Base-by-base conservation (phyloP, 345 rosid genomes). In the Eucalyptus marginata region DNA sequence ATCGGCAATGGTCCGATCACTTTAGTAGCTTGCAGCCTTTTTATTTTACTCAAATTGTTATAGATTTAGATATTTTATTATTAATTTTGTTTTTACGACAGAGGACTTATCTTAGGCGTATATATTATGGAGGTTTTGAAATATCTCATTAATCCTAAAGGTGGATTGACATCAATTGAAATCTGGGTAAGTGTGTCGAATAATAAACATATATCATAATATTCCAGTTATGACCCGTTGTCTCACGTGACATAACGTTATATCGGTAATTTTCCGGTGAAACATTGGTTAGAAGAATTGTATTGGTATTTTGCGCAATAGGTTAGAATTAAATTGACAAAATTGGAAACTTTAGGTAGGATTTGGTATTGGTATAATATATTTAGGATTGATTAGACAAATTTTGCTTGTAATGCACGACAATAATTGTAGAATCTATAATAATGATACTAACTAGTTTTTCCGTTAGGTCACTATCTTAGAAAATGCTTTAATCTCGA, bases 141-240 rank as follows among this genome's bases (percentile, higher is more conserved):
- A 6, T 5, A 10, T 76, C 83, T 5, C 8, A 24, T 36, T 40
- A 76, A 9, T 71, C 6, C 24, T 18, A 18, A 10, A 5, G 22
- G 43, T 17, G 3, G 8, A 76, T 76, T 18, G 27, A 76, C 14
- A 76, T 76, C 46, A 36, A 76, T 71, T 3, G 14, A 36, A 71
- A 36, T 18, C 0, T 1, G 7, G 6, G 3, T 76, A 76, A 13
- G 7, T 20, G 13, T 40, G 8, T 40, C 0, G 3, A 31, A 66
- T 66, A n/a, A n/a, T 66, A n/a, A 64, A 64, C 5, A 15, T n/a
- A 66, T n/a, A 66, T n/a, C 11, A 9, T n/a, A 33, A 16, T 4
- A 5, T 16, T 64, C 10, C 1, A 7, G 1, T 29, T 7, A 64
- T 64, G 4, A 2, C 7, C 3, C 0, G 4, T 15, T 1, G 4